Percentiles rank a stretch among this genome's conserved stretches.
Conservation (phyloP, 2,329 filamentous ascomycete species). For the Trichoderma aggressivum region DNA sequence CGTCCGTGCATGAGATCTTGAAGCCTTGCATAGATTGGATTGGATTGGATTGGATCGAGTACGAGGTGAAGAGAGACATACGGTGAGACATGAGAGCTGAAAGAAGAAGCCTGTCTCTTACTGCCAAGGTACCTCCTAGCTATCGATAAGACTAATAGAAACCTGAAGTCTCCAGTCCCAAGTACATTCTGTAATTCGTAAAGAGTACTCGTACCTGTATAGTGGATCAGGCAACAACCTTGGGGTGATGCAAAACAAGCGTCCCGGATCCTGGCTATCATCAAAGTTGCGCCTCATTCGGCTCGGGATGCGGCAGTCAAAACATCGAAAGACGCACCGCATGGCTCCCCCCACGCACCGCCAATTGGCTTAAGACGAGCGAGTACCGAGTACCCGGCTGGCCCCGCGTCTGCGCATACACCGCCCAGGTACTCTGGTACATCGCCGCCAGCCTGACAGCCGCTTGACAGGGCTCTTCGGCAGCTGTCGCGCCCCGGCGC, state of each 20-base stretch:
- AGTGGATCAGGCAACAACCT: too few species aligned
- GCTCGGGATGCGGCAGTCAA: not conserved
- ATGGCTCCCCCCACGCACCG: not conserved
- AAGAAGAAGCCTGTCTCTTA: too few species aligned
- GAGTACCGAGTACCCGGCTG: not conserved
- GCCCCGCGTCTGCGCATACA: not conserved
- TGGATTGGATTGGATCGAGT: too few species aligned
- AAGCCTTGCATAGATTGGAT: not conserved
- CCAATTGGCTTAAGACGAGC: not conserved
- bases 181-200: too few species aligned
- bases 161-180: too few species aligned
- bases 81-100: not conserved
- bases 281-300: not conserved
- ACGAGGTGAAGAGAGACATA: not conserved
- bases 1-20: not conserved
- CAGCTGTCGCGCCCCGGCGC: not conserved
- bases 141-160: too few species aligned
- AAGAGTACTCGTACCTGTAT: too few species aligned
- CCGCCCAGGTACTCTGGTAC: not conserved
- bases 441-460: not conserved
- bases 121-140: too few species aligned
- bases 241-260: too few species aligned
- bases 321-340: not conserved
- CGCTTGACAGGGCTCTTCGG: slow-evolving; percentile 9
- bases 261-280: slow-evolving; percentile 3